phyloP scores from a whole-genome alignment of 768 basidiomycete species.

The Suillus subaureus region DNA sequence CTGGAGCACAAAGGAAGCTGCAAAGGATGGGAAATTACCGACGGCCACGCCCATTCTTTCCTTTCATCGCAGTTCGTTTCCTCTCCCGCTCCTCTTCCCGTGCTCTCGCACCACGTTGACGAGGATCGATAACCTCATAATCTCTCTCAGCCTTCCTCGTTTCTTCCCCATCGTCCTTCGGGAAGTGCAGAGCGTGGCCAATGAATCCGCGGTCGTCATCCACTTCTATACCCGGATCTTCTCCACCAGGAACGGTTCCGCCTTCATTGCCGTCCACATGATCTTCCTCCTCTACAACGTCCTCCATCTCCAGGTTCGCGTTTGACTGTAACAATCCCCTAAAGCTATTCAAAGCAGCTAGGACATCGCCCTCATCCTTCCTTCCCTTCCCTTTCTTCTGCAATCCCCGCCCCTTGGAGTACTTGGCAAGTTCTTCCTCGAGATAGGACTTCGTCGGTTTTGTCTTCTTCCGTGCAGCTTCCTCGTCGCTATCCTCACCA shows the following conservation, averaged over 20 bases:
- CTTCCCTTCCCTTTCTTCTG: conserved; percentile 58
- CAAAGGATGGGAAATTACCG: conserved; percentile 16
- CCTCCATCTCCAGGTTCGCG: conserved; percentile 31
- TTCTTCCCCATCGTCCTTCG: conserved; percentile 80
- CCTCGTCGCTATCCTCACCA: conserved; percentile 67
- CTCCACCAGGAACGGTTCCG: conserved; percentile 29
- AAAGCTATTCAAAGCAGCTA: conserved; percentile 71
- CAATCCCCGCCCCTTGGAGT: conserved; percentile 63
- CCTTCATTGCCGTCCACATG: conserved; percentile 16
- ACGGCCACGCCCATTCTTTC: conserved; percentile 24
- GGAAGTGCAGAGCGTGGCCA: conserved; percentile 70
- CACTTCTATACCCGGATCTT: conserved; percentile 67
- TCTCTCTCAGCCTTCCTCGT: conserved; percentile 77
- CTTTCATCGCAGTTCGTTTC: conserved; percentile 40
- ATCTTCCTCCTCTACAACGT: conserved; percentile 18
- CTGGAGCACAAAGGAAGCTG: background rate
- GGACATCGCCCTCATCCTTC: conserved; percentile 72
- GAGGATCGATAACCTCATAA: conserved; percentile 88
- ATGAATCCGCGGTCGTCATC: conserved; percentile 80
- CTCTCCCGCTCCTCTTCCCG: conserved; percentile 78
- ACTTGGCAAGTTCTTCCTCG: conserved; percentile 82
- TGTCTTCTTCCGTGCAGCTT: conserved; percentile 55
- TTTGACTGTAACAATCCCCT: conserved; percentile 65
- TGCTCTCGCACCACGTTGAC: conserved; percentile 70
- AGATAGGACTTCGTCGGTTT: conserved; percentile 66